phyloP scores from a whole-genome alignment of 169 alveolate species.

The Theileria equi region DNA sequence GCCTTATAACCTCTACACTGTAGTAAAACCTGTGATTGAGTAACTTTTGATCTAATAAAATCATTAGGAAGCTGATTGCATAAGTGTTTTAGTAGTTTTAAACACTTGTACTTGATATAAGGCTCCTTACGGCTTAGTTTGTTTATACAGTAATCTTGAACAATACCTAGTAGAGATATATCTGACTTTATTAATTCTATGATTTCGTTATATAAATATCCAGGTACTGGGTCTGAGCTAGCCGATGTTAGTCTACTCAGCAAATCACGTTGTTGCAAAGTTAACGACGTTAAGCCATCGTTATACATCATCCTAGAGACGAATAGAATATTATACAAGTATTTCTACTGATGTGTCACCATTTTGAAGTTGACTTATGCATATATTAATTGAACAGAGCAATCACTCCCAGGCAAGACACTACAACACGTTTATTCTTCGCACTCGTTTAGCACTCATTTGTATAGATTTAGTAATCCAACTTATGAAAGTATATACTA shows the following conservation, averaged over 20 bases:
- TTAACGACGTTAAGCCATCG: conserved; percentile 28
- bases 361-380: neutral
- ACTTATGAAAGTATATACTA: too few relatives aligned
- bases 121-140: conserved; percentile 68
- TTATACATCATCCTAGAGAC: conserved; percentile 7
- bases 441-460: too few relatives aligned
- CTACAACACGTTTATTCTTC: too few relatives aligned
- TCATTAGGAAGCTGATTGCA: conserved; percentile 64
- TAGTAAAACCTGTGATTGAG: conserved; percentile 33
- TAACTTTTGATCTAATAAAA: conserved; percentile 42
- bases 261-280: conserved; percentile 37
- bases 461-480: too few relatives aligned
- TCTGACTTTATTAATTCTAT: conserved; percentile 61
- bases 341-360: neutral
- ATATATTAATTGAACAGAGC: neutral
- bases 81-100: conserved; percentile 67
- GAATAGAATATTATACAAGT: neutral
- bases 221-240: conserved; percentile 75
- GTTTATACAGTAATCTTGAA: conserved; percentile 66
- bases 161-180: conserved; percentile 41
- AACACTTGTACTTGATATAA: conserved; percentile 66
- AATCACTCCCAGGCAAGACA: too few relatives aligned
- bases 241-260: conserved; percentile 70
- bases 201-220: conserved; percentile 71
- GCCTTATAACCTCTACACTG: conserved; percentile 50